Base-by-base conservation (phyloP, 257 asterid genomes). In the Fraxinus cuspidata region DNA sequence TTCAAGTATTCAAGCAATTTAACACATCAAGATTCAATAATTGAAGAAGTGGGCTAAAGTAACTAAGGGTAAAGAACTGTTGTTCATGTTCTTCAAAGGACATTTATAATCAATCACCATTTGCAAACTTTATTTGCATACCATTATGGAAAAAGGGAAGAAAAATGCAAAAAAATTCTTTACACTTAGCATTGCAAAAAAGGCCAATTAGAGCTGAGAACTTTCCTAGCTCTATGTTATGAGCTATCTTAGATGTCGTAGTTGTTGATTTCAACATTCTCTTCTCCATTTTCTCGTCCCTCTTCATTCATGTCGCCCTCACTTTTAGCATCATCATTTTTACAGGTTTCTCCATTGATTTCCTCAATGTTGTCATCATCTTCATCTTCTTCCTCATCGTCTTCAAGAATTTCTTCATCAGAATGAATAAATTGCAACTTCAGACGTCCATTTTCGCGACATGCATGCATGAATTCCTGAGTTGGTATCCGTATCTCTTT, bases 361-460 rank as follows among this genome's bases (percentile, higher is more conserved):
- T 67, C 78, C 77, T 60, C 68, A 2, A 0, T 13, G 29, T 51
- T 74, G 11, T 83, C 51, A 1, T 74, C 72, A 0, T 49, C 72
- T 19, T 83, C 85, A 0, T 74, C 74, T 0, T 83, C 86, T 0
- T 81, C 85, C 0, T 81, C 87, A 0, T 87, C 86, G 0, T 76
- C 90, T 18, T 89, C 90, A 34, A 80, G 70, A 71, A 72, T 49
- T 27, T 92, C 96, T 70, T 90, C 95, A 18, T 92, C 97, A 0
- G 97, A 87, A 2, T 83, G 90, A 72, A 89, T 77, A 56, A 90
- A 83, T 1, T 82, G 91, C 83, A 95, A 23, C 80, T 78, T 88
- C 81, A 95, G 80, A 37, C 97, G 89, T 0, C 99, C 99, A 11
- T 91, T 90, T 82, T 92, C 92, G 6, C 99, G 89, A 78, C 86